A percentile compares a stretch with the other conserved stretches of the same genome.
Conservation (phyloP, 2,329 filamentous ascomycete species). For the Alternaria rosae region DNA sequence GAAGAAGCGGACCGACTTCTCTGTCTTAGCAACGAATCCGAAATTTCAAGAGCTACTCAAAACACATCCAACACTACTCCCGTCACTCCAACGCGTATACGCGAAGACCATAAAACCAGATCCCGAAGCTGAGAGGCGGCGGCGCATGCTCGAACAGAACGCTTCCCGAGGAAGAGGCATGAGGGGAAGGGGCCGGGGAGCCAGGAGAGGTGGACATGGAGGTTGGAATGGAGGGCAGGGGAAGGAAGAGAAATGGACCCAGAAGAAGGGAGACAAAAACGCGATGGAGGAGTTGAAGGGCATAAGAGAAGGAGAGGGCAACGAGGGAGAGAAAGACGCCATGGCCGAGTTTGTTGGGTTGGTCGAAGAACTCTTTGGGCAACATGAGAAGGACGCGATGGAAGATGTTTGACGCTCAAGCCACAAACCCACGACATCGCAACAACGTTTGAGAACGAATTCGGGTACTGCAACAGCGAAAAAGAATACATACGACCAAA, state of each 20-base stretch:
- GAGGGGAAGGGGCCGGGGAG: constrained; percentile 26
- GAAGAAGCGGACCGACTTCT: constrained; percentile 42
- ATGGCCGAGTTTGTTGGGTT: constrained; percentile 52
- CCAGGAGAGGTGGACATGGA: constrained; percentile 18
- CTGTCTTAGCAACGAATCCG: constrained; percentile 36
- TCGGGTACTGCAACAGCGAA: not conserved
- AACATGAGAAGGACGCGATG: constrained; percentile 2
- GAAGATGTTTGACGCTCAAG: not conserved
- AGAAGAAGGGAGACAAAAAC: constrained; percentile 41
- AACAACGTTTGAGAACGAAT: not conserved
- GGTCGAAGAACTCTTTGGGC: constrained; percentile 34
- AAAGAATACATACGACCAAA: not conserved
- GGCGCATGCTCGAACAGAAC: constrained; percentile 21
- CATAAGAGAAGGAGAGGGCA: constrained; percentile 35
- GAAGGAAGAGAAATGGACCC: constrained; percentile 32
- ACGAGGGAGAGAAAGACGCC: constrained; percentile 47
- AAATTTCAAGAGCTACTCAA: constrained; percentile 40
- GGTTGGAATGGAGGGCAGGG: constrained; percentile 17
- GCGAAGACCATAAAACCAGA: constrained; percentile 46
- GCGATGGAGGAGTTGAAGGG: constrained; percentile 38
- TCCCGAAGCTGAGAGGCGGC: constrained; percentile 29
- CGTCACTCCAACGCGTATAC: constrained; percentile 42
- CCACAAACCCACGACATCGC: not conserved
- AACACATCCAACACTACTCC: constrained; percentile 31
- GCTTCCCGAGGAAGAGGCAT: constrained; percentile 24